A percentile compares a stretch with the other conserved stretches of the same genome.
These are phyloP conservation scores for Penicillium dipodomyicola DNA, from an alignment of 495 filamentous ascomycete species.

Conservation along the genomic window DNA sequence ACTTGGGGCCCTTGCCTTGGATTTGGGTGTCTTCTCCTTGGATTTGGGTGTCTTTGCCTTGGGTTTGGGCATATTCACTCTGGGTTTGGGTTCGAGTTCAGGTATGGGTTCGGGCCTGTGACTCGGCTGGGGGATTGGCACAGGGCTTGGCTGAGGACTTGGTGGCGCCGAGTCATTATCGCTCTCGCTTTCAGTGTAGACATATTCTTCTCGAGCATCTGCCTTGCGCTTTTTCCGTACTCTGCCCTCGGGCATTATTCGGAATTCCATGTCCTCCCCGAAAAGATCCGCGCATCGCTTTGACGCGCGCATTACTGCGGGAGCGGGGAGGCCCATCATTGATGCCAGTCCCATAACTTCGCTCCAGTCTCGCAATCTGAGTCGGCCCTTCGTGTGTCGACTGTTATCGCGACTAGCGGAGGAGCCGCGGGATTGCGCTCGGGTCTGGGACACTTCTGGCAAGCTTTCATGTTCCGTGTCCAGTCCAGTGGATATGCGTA, in stretches of 20 bases:
- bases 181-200: slow-evolving; percentile 31
- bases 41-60: neutral
- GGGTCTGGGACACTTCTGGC: slow-evolving; percentile 18
- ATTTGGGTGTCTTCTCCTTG: neutral
- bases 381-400: slow-evolving; percentile 10
- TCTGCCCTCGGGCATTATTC: slow-evolving; percentile 49
- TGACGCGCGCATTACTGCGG: slow-evolving; percentile 61
- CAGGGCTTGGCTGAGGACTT: neutral
- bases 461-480: slow-evolving; percentile 12
- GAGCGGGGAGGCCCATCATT: slow-evolving; percentile 60
- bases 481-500: neutral
- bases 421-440: slow-evolving; percentile 19
- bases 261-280: slow-evolving; percentile 60
- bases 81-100: neutral
- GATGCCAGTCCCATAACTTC: slow-evolving; percentile 74
- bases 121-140: neutral
- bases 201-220: slow-evolving; percentile 24
- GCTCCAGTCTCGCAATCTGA: slow-evolving; percentile 71
- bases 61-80: neutral
- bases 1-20: neutral
- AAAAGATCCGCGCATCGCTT: slow-evolving; percentile 71
- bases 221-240: slow-evolving; percentile 20
- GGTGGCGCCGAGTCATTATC: slow-evolving; percentile 7
- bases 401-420: neutral
- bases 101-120: neutral